Evolutionary conservation across 352 stramenopile species (phyloP).

Genomic region (Paralagenidium karlingii): DNA sequence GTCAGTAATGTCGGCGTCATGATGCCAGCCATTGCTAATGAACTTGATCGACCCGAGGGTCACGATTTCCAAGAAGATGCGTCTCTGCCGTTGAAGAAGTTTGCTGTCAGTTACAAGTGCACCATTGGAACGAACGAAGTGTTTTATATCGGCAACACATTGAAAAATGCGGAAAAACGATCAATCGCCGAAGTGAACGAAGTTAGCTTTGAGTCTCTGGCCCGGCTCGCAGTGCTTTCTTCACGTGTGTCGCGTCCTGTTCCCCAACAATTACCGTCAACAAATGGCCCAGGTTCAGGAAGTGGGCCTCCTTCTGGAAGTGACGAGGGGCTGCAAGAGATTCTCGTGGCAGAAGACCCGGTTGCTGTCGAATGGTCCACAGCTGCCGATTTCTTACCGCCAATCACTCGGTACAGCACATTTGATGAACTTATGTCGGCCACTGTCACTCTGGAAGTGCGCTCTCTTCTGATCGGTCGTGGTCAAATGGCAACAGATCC

Average conservation of each 20-base stretch:
- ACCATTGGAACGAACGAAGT: slow-evolving; percentile 79
- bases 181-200: slow-evolving; percentile 70
- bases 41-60: slow-evolving; percentile 77
- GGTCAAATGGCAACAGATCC: slow-evolving; percentile 78
- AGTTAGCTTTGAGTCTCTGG: slow-evolving; percentile 81
- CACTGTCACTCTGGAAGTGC: slow-evolving; percentile 77
- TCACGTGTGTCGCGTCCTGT: slow-evolving; percentile 65
- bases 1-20: slow-evolving; percentile 81
- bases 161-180: slow-evolving; percentile 71
- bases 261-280: slow-evolving; percentile 22
- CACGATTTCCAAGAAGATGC: slow-evolving; percentile 86
- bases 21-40: slow-evolving; percentile 82
- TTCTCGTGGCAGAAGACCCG: slow-evolving; percentile 61
- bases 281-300: not conserved
- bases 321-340: slow-evolving; percentile 32
- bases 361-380: slow-evolving; percentile 61
- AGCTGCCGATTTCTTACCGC: slow-evolving; percentile 47
- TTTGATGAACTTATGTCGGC: slow-evolving; percentile 86
- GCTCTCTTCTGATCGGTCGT: slow-evolving; percentile 62
- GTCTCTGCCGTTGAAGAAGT: slow-evolving; percentile 79
- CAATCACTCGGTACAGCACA: slow-evolving; percentile 80
- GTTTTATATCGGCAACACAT: slow-evolving; percentile 75
- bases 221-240: slow-evolving; percentile 66
- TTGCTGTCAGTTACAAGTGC: slow-evolving; percentile 84
- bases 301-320: not conserved